Evolutionary conservation across 2,329 filamentous ascomycete species (phyloP).

Genomic region (Botrytis elliptica): DNA sequence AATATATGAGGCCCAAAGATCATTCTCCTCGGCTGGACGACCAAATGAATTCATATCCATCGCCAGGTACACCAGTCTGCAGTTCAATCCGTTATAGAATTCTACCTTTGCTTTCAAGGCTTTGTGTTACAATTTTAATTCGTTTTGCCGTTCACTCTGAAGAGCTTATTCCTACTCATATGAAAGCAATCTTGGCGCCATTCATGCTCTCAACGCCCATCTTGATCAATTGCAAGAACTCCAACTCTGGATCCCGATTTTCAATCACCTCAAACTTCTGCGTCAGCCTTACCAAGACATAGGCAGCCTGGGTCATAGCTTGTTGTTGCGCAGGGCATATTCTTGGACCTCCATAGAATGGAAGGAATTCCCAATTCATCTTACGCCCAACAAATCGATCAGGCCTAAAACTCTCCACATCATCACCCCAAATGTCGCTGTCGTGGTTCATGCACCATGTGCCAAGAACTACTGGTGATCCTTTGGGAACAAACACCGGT

Average conservation of each 20-base stretch:
- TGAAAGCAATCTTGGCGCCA: not conserved
- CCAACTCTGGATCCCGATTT: conserved; percentile 20
- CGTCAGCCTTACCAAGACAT: conserved; percentile 20
- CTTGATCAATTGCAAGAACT: conserved; percentile 15
- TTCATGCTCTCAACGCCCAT: conserved; percentile 11
- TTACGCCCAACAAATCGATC: conserved; percentile 71
- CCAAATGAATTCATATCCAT: not conserved
- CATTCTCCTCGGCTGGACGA: not conserved
- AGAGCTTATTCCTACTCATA: not conserved
- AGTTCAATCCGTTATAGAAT: not conserved
- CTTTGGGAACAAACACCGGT: conserved; percentile 33
- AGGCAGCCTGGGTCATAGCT: conserved; percentile 19
- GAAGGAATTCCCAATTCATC: conserved; percentile 68
- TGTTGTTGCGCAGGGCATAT: conserved; percentile 47
- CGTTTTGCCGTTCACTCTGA: not conserved
- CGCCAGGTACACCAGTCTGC: not conserved
- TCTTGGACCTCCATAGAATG: conserved; percentile 67
- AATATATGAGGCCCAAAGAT: not conserved
- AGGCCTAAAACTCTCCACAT: conserved; percentile 68
- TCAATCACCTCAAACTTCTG: conserved; percentile 16
- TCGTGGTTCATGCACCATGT: conserved; percentile 33
- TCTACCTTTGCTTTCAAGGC: not conserved
- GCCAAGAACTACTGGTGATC: conserved; percentile 28
- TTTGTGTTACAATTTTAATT: not conserved
- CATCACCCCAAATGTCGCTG: conserved; percentile 65